Conservation (phyloP, 2,329 filamentous ascomycete genomes). For the Hyphodiscus sp. region DNA sequence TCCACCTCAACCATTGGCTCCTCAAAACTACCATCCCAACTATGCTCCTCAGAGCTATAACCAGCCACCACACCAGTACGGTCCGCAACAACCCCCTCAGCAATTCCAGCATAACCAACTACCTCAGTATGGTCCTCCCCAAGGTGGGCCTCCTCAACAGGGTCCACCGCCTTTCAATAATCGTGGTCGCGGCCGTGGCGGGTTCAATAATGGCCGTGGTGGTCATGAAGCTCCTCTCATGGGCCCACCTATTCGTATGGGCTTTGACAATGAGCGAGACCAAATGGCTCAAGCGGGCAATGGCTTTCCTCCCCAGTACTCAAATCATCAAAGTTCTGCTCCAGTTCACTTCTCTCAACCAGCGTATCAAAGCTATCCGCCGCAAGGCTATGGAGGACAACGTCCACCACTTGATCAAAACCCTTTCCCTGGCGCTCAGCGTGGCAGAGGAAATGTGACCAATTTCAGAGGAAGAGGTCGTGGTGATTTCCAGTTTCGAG, state of each 20-base stretch:
- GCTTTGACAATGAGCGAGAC: conserved; percentile 43
- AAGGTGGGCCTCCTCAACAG: conserved; percentile 28
- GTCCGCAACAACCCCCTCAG: conserved; percentile 27
- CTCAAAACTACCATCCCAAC: conserved; percentile 52
- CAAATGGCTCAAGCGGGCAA: conserved; percentile 38
- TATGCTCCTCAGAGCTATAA: conserved; percentile 51
- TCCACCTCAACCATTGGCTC: conserved; percentile 38
- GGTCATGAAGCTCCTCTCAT: conserved; percentile 38
- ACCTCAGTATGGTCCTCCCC: conserved; percentile 31
- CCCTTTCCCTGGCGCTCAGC: conserved; percentile 32
- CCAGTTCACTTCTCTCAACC: conserved; percentile 28
- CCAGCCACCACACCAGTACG: conserved; percentile 34
- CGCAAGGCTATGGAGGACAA: conserved; percentile 29
- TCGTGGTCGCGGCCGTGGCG: conserved; percentile 30
- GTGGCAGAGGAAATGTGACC: conserved; percentile 34
- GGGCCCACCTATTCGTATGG: conserved; percentile 50
- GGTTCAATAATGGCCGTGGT: conserved; percentile 37
- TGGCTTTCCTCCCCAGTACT: conserved; percentile 34
- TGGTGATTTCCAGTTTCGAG: conserved; percentile 34
- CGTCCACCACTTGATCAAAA: conserved; percentile 30
- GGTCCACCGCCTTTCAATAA: conserved; percentile 35
- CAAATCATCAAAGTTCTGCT: conserved; percentile 28
- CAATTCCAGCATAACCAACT: conserved; percentile 24
- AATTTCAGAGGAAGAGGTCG: conserved; percentile 32
- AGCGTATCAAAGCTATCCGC: conserved; percentile 34